Percentiles rank a stretch among this genome's conserved stretches.
Conservation (phyloP, 2,329 filamentous ascomycete genomes). For the Pseudogymnoascus pannorum region DNA sequence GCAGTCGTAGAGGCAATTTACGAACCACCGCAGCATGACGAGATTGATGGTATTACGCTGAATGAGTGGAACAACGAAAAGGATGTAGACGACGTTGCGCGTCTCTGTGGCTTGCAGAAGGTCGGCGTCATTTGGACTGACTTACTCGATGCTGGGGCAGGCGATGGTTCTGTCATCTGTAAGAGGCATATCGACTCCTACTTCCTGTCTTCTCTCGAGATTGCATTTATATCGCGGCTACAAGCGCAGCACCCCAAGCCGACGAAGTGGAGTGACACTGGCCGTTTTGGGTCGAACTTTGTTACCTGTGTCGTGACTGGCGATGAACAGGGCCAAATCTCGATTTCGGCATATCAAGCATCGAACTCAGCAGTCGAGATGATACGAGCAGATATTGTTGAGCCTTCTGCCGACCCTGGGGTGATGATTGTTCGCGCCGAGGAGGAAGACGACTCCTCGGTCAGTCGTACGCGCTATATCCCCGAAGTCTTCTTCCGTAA, state of each 20-base stretch:
- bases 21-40: slow-evolving; percentile 85
- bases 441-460: slow-evolving; percentile 68
- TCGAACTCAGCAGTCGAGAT: slow-evolving; percentile 96
- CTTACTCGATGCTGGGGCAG: slow-evolving; percentile 70
- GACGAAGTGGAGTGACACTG: slow-evolving; percentile 95
- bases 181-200: slow-evolving; percentile 91
- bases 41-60: slow-evolving; percentile 80
- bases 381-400: slow-evolving; percentile 89
- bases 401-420: slow-evolving; percentile 85
- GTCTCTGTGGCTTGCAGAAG: slow-evolving; percentile 75
- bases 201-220: slow-evolving; percentile 85
- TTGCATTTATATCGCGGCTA: slow-evolving; percentile 78
- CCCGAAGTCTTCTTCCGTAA: slow-evolving; percentile 94
- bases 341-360: slow-evolving; percentile 86
- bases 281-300: slow-evolving; percentile 89
- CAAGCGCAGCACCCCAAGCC: slow-evolving; percentile 84
- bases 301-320: slow-evolving; percentile 95
- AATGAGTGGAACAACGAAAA: slow-evolving; percentile 79
- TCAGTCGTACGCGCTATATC: slow-evolving; percentile 74
- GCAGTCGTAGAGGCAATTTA: slow-evolving; percentile 96
- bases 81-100: slow-evolving; percentile 72
- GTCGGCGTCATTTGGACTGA: slow-evolving; percentile 95
- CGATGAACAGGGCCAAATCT: slow-evolving; percentile 80
- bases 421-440: slow-evolving; percentile 94
- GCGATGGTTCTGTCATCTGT: slow-evolving; percentile 83